phyloP scores from a whole-genome alignment of 108 stramenopile genomes.

The Phaeodactylum tricornutum region DNA sequence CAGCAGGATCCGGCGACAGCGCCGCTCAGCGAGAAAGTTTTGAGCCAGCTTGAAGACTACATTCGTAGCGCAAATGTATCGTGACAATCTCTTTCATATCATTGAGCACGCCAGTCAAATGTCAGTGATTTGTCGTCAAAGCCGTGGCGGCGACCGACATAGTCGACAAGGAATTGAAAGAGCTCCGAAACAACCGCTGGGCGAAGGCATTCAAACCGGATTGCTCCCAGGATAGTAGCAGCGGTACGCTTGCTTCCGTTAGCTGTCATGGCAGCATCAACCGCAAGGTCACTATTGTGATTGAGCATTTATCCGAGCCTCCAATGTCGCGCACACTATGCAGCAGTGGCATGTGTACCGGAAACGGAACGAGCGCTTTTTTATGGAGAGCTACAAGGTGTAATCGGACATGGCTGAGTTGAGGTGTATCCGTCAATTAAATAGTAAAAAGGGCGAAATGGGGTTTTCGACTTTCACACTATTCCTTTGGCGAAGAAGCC shows the following conservation, averaged over 20 bases:
- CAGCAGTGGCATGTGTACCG: conserved; percentile 10
- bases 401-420: neutral
- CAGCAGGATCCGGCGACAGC: no score
- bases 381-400: neutral
- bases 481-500: neutral
- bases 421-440: neutral
- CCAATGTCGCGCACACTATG: conserved; percentile 3
- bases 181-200: conserved; percentile 11
- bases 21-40: no score
- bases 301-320: neutral
- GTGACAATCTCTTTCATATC: neutral
- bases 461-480: neutral
- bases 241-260: no score
- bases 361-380: neutral
- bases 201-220: conserved; percentile 8
- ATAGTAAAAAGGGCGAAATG: neutral
- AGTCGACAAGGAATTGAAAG: conserved; percentile 10
- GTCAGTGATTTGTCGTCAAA: neutral
- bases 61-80: conserved; percentile 3
- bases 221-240: no score
- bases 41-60: no score
- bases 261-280: no score
- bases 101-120: neutral
- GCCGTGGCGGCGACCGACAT: conserved; percentile 11
- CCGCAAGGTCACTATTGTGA: conserved; percentile 2